Evolutionary conservation across 2,329 filamentous ascomycete genomes (phyloP), one percentile per base, ranked within the genome.

Genomic region (Cordyceps cicadae): DNA sequence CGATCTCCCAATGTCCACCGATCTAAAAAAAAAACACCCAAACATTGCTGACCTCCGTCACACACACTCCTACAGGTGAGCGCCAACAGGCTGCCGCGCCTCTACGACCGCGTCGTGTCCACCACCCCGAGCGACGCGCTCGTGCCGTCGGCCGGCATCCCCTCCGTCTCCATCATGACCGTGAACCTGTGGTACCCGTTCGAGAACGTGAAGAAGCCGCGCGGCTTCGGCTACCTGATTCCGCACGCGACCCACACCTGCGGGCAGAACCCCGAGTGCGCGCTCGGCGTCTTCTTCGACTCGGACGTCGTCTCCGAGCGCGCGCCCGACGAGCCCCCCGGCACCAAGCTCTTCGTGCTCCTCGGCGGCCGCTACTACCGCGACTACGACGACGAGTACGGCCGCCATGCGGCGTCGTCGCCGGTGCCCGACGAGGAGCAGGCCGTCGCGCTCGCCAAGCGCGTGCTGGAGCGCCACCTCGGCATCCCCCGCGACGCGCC

Each of bases 271-370:
- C 88, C 90, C 1, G 90, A 96, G 71, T 83, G 85, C 63, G 89
- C 88, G 0, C 85, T 99, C 6, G 94, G 94, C 64, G 92, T 97
- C 57, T 88, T 97, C 63, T 97, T 97, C 73, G 92, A 96, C 73
- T 90, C 87, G 2, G 86, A 90, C 64, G 81, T 76, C 34, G 64
- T 70, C 59, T 64, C 67, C 49, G 45, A 45, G 26, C 68, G 73
- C 54, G 81, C 80, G 19, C 79, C 83, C 66, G 83, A 88, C 69
- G 72, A 74, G 63, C 72, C 73, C n/a, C 65, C 66, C 41, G 91
- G 90, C 26, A 96, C 91, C 15, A 96, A 96, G 72, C 75, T 97
- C 58, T 96, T 93, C 17, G 89, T 97, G 67, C 96, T 99, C 86
- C 78, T 99, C 61, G 94, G 94, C 62, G 94, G 94, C 1, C 92